Conservation (phyloP, 2,329 filamentous ascomycete genomes). For the Fusarium sp. region DNA sequence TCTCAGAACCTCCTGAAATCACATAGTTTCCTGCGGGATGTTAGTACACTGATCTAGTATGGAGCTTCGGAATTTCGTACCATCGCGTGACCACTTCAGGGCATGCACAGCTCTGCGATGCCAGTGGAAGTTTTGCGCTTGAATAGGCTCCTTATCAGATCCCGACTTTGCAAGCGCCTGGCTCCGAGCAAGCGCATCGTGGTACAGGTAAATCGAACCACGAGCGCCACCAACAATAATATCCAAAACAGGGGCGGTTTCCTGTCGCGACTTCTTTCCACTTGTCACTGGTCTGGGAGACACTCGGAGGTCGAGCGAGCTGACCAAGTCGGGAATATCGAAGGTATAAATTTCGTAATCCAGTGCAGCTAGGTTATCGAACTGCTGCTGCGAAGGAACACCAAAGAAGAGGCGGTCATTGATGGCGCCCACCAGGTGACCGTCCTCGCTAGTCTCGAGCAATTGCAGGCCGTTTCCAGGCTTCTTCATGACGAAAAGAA, state of each 20-base stretch:
- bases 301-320: constrained; percentile 72
- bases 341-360: constrained; percentile 69
- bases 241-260: constrained; percentile 65
- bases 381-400: constrained; percentile 36
- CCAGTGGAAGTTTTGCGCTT: constrained; percentile 84
- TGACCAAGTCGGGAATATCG: constrained; percentile 71
- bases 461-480: constrained; percentile 51
- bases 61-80: constrained; percentile 56
- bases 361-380: constrained; percentile 42
- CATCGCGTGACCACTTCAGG: constrained; percentile 92
- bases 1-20: constrained; percentile 91
- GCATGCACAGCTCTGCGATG: constrained; percentile 85
- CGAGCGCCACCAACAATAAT: constrained; percentile 80
- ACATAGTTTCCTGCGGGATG: constrained; percentile 80
- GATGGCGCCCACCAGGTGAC: constrained; percentile 62
- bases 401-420: constrained; percentile 53
- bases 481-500: constrained; percentile 52
- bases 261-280: constrained; percentile 41
- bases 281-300: constrained; percentile 33
- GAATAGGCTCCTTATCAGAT: constrained; percentile 60
- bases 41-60: constrained; percentile 44
- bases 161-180: constrained; percentile 55
- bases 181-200: constrained; percentile 74
- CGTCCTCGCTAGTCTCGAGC: constrained; percentile 63
- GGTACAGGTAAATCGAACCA: constrained; percentile 85